Conservation (phyloP, 345 rosid genomes). For the Carallia pectinifolia region DNA sequence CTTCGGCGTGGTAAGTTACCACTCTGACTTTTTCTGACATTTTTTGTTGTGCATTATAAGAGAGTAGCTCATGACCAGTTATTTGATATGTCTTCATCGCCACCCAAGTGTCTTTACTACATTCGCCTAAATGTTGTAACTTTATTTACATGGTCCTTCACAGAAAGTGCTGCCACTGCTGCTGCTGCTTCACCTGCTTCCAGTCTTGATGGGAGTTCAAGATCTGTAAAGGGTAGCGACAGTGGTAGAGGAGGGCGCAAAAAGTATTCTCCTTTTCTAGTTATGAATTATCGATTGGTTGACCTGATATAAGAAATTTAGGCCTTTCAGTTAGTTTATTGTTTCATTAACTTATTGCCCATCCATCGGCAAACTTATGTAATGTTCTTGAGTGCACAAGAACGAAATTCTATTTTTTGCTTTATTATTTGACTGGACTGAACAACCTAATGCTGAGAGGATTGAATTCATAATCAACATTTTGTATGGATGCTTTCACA, state of each 20-base stretch:
- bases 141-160: constrained; percentile 9
- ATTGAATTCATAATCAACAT: too few relatives aligned
- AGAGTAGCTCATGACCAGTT: not conserved
- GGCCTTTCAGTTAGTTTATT: not conserved
- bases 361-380: too few relatives aligned
- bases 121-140: not conserved
- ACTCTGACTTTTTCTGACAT: not conserved
- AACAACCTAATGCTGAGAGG: too few relatives aligned
- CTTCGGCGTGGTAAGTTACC: constrained; percentile 61
- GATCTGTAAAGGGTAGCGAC: constrained; percentile 66
- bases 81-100: not conserved
- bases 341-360: too few relatives aligned
- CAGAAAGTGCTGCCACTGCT: constrained; percentile 55
- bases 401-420: too few relatives aligned
- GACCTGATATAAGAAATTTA: not conserved
- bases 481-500: too few relatives aligned
- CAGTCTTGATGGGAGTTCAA: constrained; percentile 43
- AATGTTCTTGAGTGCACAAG: too few relatives aligned
- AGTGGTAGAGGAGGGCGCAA: constrained; percentile 95
- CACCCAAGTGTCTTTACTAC: not conserved
- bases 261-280: constrained; percentile 51
- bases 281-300: constrained; percentile 7
- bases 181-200: constrained; percentile 39
- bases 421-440: too few relatives aligned
- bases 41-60: not conserved